Percentiles rank a stretch among this genome's conserved stretches.
phyloP scores from a whole-genome alignment of 768 basidiomycete genomes.

The Fomitopsis pulvina region DNA sequence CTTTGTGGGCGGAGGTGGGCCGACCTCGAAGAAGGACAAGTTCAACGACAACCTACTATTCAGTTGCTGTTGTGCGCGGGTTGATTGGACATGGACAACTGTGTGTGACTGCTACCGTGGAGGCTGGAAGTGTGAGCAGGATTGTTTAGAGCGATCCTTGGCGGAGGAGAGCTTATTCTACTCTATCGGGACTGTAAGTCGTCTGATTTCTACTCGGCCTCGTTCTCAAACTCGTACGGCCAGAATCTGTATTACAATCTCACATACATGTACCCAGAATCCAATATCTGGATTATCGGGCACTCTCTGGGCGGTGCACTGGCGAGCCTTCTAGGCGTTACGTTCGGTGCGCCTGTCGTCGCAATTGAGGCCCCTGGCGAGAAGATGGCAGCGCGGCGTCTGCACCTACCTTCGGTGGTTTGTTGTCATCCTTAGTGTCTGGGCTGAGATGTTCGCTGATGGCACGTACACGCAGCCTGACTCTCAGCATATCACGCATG shows the following conservation, averaged over 20 bases:
- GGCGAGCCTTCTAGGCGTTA: constrained; percentile 76
- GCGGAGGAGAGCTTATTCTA: constrained; percentile 83
- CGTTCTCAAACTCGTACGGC: constrained; percentile 10
- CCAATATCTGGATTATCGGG: constrained; percentile 84
- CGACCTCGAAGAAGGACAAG: constrained; percentile 88
- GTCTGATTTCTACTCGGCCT: no score
- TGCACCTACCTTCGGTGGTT: constrained; percentile 86
- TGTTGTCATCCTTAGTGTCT: constrained; percentile 15
- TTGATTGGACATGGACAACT: constrained; percentile 91
- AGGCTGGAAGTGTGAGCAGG: constrained; percentile 75
- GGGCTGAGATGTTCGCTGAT: background rate
- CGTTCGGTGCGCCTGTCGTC: constrained; percentile 85
- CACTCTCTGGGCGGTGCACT: constrained; percentile 71
- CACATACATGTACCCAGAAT: constrained; percentile 84
- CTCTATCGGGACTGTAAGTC: constrained; percentile 80
- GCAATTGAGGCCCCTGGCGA: constrained; percentile 91
- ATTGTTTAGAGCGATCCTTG: constrained; percentile 71
- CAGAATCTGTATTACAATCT: constrained; percentile 94
- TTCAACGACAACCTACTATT: constrained; percentile 91
- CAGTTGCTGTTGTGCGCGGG: constrained; percentile 88
- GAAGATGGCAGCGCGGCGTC: constrained; percentile 63
- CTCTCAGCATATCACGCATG: constrained; percentile 75
- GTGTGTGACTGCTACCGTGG: constrained; percentile 87
- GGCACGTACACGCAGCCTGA: constrained; percentile 42
- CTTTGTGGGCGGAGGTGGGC: constrained; percentile 65